Evolutionary conservation across 1,139 yeast genomes (phyloP), one percentile per base, ranked within the genome.

Genomic region (Blastobotrys buckinghamii): DNA sequence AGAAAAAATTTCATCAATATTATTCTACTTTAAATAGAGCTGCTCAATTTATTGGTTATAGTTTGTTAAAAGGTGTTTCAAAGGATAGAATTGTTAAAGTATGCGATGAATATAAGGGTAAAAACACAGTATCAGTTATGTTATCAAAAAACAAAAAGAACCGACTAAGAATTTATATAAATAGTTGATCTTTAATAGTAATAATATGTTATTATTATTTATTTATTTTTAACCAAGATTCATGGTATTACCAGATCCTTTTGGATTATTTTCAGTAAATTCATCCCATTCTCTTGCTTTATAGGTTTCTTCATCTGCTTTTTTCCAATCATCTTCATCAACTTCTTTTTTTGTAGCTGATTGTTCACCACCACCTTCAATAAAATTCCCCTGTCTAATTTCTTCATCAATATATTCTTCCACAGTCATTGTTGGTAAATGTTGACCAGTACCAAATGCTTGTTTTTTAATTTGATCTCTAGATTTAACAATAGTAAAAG

Each of bases 381-480:
- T 72, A 42, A 78, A 83, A 49, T 90, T 89, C 1, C 97, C 97
- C 59, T 85, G 81, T 15, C 82, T 81, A 57, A 85, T 72, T 63
- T 92, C 98, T 59, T 86, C 81, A 48, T 89, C 95, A 47, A 92
- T 72, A 55, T 85, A 84, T 59, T 92, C 97, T 56, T 92, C 98
- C 0, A 94, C 92, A 0, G 96, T 74, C 95, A 94, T 88, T 0
- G 97, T 87, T 1, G 99, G 99, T 36, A 92, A 72, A 34, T 78
- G 81, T 66, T 92, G 97, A 0, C 97, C 98, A 1, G 95, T 87
- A 1, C 97, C 97, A 61, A 79, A 81, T 0, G 90, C 96, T 57
- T 81, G 79, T 26, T 73, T 69, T 50, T 75, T 73, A 20, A 87
- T 59, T 41, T 81, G 78, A 24, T 81, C 77, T 48, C 85, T 74